phyloP scores from a whole-genome alignment of 2,329 filamentous ascomycete genomes.

The Aureobasidium musti region DNA sequence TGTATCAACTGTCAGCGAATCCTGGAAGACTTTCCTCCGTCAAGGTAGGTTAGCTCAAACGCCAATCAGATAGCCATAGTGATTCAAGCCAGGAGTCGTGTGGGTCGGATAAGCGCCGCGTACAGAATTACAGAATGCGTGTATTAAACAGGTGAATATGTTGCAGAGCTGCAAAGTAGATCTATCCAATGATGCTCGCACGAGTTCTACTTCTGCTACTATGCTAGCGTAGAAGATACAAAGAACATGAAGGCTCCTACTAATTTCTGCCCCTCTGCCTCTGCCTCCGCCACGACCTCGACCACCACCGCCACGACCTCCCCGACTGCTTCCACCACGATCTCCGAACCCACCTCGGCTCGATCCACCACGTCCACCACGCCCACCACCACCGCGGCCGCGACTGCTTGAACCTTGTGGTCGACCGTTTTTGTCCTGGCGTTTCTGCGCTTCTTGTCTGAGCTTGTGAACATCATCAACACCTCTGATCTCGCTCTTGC shows the following conservation, averaged over 20 bases:
- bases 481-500: constrained; percentile 78
- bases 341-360: constrained; percentile 20
- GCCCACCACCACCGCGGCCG: background rate
- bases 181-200: background rate
- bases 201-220: background rate
- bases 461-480: constrained; percentile 83
- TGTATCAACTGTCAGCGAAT: no score
- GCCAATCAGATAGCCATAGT: background rate
- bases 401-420: constrained; percentile 47
- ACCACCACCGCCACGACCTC: background rate
- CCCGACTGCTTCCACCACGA: background rate
- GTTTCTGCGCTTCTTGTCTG: constrained; percentile 73
- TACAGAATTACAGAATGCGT: background rate
- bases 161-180: background rate
- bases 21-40: background rate
- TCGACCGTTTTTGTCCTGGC: constrained; percentile 83
- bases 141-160: background rate
- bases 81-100: background rate
- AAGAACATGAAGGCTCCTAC: background rate
- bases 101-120: background rate
- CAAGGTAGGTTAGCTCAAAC: background rate
- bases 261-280: constrained; percentile 15
- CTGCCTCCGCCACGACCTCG: constrained; percentile 6
- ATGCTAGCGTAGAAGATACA: constrained; percentile 1
- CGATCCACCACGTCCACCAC: constrained; percentile 1